A percentile compares a stretch with the other conserved stretches of the same genome.
phyloP scores from a whole-genome alignment of 2,329 filamentous ascomycete species.

The Camillea tinctor region DNA sequence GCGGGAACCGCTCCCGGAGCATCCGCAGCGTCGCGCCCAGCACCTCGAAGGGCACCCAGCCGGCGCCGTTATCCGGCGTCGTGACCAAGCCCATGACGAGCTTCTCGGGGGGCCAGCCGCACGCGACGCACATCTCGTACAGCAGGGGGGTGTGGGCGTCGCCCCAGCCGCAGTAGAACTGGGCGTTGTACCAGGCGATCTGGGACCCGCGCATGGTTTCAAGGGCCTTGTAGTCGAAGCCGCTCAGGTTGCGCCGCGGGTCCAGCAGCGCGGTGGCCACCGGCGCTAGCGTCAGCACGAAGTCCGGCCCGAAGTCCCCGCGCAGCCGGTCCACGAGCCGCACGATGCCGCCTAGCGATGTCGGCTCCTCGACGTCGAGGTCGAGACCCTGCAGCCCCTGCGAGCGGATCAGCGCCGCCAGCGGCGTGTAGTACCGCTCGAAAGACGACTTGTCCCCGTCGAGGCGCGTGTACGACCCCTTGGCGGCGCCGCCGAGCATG shows the following conservation, averaged over 20 bases:
- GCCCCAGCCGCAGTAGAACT: constrained; percentile 85
- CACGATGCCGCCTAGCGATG: constrained; percentile 62
- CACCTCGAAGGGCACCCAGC: constrained; percentile 58
- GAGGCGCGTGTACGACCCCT: constrained; percentile 62
- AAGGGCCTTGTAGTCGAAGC: constrained; percentile 71
- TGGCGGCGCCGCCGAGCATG: constrained; percentile 78
- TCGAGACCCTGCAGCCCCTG: constrained; percentile 65
- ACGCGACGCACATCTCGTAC: constrained; percentile 45
- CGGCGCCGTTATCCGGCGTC: constrained; percentile 68
- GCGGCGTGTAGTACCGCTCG: constrained; percentile 66
- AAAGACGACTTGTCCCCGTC: constrained; percentile 54
- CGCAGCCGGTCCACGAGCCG: constrained; percentile 64
- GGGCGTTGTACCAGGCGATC: constrained; percentile 78
- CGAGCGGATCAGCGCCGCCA: constrained; percentile 59
- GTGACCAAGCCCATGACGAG: constrained; percentile 75
- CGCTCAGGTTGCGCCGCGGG: constrained; percentile 64
- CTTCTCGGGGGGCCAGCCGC: constrained; percentile 66
- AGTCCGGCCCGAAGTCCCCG: constrained; percentile 62
- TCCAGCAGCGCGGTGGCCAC: constrained; percentile 71
- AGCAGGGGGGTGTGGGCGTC: constrained; percentile 53
- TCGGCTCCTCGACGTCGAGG: constrained; percentile 72
- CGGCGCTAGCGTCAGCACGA: constrained; percentile 75
- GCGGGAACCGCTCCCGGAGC: constrained; percentile 57
- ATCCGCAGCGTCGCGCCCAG: constrained; percentile 56
- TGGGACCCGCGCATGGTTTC: constrained; percentile 62